phyloP scores from a whole-genome alignment of 2,329 filamentous ascomycete genomes.

The Elsinoe arachidis region DNA sequence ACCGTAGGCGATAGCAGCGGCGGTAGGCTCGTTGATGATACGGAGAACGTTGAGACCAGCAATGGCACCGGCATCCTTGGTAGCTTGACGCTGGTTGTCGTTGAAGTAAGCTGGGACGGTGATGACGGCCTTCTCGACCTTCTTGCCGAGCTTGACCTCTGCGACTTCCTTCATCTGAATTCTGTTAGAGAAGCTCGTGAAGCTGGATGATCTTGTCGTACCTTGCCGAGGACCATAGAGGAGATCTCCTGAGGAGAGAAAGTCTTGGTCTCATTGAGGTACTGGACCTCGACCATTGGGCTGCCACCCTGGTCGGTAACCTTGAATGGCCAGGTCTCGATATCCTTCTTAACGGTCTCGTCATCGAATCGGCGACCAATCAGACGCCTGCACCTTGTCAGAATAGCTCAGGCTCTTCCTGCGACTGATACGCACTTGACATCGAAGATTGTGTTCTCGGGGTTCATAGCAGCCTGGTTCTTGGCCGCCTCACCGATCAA shows the following conservation, averaged over 20 bases:
- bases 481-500: slow-evolving; percentile 99
- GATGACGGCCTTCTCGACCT: slow-evolving; percentile 97
- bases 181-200: background rate
- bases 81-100: slow-evolving; percentile 99
- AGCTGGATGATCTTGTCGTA: slow-evolving; percentile 34
- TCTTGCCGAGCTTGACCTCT: slow-evolving; percentile 96
- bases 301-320: slow-evolving; percentile 80
- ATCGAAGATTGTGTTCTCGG: slow-evolving; percentile 95
- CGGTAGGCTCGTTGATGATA: slow-evolving; percentile 99
- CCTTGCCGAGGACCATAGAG: slow-evolving; percentile 97
- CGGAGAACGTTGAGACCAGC: slow-evolving; percentile 95
- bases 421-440: slow-evolving; percentile 52
- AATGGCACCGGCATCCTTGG: slow-evolving; percentile 98
- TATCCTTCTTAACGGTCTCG: slow-evolving; percentile 95
- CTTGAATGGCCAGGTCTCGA: slow-evolving; percentile 99
- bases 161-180: slow-evolving; percentile 92
- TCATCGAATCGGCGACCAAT: slow-evolving; percentile 95
- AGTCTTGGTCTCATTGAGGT: slow-evolving; percentile 86
- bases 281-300: slow-evolving; percentile 91
- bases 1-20: slow-evolving; percentile 96
- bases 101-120: slow-evolving; percentile 99
- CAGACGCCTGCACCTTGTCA: slow-evolving; percentile 53
- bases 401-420: slow-evolving; percentile 2
- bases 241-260: slow-evolving; percentile 99
- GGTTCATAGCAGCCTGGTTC: slow-evolving; percentile 99